Conservation (phyloP, 495 filamentous ascomycete species). For the Aspergillus steynii region DNA sequence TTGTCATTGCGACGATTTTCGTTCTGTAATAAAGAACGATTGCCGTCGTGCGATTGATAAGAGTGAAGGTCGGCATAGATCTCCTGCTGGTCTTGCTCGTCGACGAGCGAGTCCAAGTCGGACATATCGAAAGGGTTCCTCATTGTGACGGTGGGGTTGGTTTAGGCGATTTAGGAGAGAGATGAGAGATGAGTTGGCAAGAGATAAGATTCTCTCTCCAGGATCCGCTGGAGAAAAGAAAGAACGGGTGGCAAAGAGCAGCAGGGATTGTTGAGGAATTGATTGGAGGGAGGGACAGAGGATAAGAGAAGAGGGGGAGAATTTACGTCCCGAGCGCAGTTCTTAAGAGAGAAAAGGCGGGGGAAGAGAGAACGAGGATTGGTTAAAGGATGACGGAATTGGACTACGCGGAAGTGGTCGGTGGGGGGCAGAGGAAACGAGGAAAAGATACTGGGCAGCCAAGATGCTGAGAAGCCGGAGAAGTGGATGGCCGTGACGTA, state of each 20-base stretch:
- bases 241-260: slow-evolving; percentile 15
- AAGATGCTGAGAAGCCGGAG: slow-evolving; percentile 25
- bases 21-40: slow-evolving; percentile 45
- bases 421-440: slow-evolving; percentile 13
- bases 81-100: slow-evolving; percentile 29
- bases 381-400: slow-evolving; percentile 14
- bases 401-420: slow-evolving; percentile 21
- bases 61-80: slow-evolving; percentile 28
- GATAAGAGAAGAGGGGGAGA: slow-evolving; percentile 7
- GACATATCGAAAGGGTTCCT: slow-evolving; percentile 44
- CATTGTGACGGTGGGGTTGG: slow-evolving; percentile 25
- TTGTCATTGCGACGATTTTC: slow-evolving; percentile 34
- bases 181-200: not conserved
- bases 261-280: not conserved
- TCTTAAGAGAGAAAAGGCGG: slow-evolving; percentile 12
- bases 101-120: slow-evolving; percentile 34
- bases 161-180: slow-evolving; percentile 3
- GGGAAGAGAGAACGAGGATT: slow-evolving; percentile 10
- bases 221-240: slow-evolving; percentile 2
- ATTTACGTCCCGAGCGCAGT: slow-evolving; percentile 22
- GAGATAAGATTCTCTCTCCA: not conserved
- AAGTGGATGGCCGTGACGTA: slow-evolving; percentile 29
- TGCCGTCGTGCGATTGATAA: slow-evolving; percentile 37
- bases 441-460: slow-evolving; percentile 15
- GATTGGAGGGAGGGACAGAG: slow-evolving; percentile 19